These are phyloP conservation scores for Pseudocercospora fuligena DNA, from an alignment of 2,329 filamentous ascomycete species.

Conservation along the genomic window DNA sequence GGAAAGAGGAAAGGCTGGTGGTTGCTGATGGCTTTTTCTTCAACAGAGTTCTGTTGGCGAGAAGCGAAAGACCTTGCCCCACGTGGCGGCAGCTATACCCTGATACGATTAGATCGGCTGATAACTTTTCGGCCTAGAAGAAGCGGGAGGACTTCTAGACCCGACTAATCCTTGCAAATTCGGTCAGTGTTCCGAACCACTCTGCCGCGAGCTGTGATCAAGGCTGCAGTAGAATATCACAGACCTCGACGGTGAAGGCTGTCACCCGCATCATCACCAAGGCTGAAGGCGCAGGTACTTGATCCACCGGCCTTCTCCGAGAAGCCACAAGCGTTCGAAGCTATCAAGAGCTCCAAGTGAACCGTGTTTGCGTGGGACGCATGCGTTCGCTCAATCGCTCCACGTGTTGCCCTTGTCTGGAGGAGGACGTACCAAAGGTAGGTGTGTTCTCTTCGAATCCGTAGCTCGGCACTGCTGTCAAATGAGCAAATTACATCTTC, in stretches of 20 bases:
- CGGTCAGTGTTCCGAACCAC: neutral
- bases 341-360: neutral
- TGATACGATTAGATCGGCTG: neutral
- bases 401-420: neutral
- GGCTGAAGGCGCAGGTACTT: neutral
- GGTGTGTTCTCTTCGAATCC: neutral
- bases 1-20: slow-evolving; percentile 15
- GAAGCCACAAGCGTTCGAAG: neutral
- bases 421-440: too few species aligned
- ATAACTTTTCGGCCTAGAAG: neutral
- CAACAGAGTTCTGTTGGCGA: neutral
- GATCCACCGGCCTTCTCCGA: neutral
- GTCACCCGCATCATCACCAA: neutral
- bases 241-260: neutral
- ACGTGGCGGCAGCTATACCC: neutral
- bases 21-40: slow-evolving; percentile 7
- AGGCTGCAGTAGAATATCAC: neutral
- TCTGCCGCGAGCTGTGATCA: neutral
- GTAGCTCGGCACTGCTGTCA: neutral
- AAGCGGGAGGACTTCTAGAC: neutral
- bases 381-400: neutral
- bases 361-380: neutral
- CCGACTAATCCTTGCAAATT: neutral
- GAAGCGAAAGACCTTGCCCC: neutral
- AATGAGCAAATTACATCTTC: neutral